These are phyloP conservation scores for Sphaerosporella brunnea DNA, from an alignment of 495 filamentous ascomycete species.

Conservation along the genomic window DNA sequence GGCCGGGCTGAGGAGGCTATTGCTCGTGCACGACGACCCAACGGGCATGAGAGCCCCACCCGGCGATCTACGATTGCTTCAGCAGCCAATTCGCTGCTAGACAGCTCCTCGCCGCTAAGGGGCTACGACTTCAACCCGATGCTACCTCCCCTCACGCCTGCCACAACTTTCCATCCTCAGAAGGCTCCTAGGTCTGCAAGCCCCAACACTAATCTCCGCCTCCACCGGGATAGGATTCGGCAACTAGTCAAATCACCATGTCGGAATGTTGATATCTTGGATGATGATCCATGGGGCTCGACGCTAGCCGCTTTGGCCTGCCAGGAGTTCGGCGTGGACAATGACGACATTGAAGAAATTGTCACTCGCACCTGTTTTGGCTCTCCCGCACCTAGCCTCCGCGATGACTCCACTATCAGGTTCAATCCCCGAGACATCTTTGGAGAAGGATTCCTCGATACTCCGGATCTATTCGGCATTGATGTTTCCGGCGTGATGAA, in stretches of 20 bases:
- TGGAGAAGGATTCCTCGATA: conserved; percentile 33
- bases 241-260: conserved; percentile 79
- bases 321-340: conserved; percentile 36
- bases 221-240: conserved; percentile 72
- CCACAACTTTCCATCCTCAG: conserved; percentile 63
- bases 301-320: conserved; percentile 43
- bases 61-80: conserved; percentile 34
- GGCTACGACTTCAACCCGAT: conserved; percentile 40
- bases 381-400: conserved; percentile 61
- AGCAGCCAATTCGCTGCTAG: conserved; percentile 27
- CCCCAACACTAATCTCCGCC: conserved; percentile 82
- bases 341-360: conserved; percentile 38
- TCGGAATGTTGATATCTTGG: conserved; percentile 48
- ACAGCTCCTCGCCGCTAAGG: conserved; percentile 43
- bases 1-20: conserved; percentile 93
- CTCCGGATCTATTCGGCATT: conserved; percentile 47
- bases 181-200: conserved; percentile 76
- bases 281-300: conserved; percentile 59
- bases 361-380: conserved; percentile 39
- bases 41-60: conserved; percentile 82
- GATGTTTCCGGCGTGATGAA: conserved; percentile 87
- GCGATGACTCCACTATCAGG: conserved; percentile 25
- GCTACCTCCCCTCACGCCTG: conserved; percentile 68
- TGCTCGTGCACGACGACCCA: conserved; percentile 70
- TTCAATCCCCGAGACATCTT: conserved; percentile 13